These are phyloP conservation scores for Diaporthe sp. DNA, from an alignment of 2,329 filamentous ascomycete genomes.

Conservation along the genomic window DNA sequence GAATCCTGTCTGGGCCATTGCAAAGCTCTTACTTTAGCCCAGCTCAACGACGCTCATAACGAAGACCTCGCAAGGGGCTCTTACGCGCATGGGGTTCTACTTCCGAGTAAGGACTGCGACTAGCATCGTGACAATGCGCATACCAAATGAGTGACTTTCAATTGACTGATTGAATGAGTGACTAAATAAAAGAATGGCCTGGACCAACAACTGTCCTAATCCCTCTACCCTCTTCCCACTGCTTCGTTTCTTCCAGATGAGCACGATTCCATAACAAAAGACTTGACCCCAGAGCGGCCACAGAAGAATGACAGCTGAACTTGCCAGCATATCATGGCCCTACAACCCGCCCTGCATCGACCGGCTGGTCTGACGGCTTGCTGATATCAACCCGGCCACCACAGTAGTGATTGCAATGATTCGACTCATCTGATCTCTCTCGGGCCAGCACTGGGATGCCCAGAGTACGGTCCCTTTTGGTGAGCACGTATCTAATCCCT, in stretches of 20 bases:
- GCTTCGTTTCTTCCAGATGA: constrained; percentile 19
- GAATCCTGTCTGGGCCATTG: background rate
- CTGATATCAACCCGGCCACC: constrained; percentile 3
- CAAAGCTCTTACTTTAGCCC: background rate
- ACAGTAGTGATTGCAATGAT: background rate
- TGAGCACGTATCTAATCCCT: background rate
- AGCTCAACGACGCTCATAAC: background rate
- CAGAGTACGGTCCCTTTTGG: constrained; percentile 4
- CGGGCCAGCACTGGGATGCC: background rate
- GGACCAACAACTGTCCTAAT: constrained; percentile 6
- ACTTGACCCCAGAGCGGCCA: constrained; percentile 20
- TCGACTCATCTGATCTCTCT: background rate
- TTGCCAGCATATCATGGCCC: constrained; percentile 9
- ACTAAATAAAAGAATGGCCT: constrained; percentile 20
- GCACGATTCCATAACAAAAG: constrained; percentile 27
- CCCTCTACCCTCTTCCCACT: background rate
- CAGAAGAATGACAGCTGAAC: constrained; percentile 18
- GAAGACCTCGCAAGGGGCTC: too few relatives aligned
- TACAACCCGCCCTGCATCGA: background rate
- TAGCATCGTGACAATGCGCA: background rate
- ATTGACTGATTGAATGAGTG: constrained; percentile 21
- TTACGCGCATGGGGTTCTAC: background rate
- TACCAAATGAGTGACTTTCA: constrained; percentile 24
- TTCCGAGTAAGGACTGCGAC: background rate
- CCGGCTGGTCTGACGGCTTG: background rate